Conservation (phyloP, 805 yeast species). For the Starmerella ratchasimensis region DNA sequence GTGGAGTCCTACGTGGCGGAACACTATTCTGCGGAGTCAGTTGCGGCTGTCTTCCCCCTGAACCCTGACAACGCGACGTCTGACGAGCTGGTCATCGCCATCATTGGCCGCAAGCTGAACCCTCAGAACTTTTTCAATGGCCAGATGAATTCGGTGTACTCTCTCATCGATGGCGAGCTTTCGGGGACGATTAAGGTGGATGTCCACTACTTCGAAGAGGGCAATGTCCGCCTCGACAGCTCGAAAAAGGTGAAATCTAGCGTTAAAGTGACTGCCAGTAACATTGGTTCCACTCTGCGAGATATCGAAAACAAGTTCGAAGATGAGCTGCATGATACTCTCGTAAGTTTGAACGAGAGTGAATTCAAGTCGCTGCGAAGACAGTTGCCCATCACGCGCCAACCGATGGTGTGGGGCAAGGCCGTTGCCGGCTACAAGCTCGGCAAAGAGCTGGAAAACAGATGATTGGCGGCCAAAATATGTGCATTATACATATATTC, state of each 20-base stretch:
- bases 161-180: conserved; percentile 30
- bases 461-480: conserved; percentile 2
- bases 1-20: conserved; percentile 43
- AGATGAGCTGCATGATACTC: conserved; percentile 43
- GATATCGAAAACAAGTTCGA: conserved; percentile 49
- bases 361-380: conserved; percentile 78
- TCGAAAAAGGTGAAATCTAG: conserved; percentile 22
- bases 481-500: not conserved
- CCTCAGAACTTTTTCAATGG: conserved; percentile 80
- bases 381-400: conserved; percentile 79
- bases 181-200: conserved; percentile 50
- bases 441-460: conserved; percentile 33
- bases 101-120: conserved; percentile 60
- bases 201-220: conserved; percentile 91
- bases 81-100: conserved; percentile 32
- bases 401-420: conserved; percentile 89
- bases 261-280: conserved; percentile 19
- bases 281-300: conserved; percentile 26
- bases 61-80: conserved; percentile 6
- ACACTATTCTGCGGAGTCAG: conserved; percentile 38
- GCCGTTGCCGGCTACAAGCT: conserved; percentile 80
- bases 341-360: conserved; percentile 60
- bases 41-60: conserved; percentile 32
- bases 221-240: conserved; percentile 70
- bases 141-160: conserved; percentile 63